Evolutionary conservation across 768 basidiomycete genomes (phyloP), one percentile per base, ranked within the genome.

Genomic region (Boletus coccyginus): DNA sequence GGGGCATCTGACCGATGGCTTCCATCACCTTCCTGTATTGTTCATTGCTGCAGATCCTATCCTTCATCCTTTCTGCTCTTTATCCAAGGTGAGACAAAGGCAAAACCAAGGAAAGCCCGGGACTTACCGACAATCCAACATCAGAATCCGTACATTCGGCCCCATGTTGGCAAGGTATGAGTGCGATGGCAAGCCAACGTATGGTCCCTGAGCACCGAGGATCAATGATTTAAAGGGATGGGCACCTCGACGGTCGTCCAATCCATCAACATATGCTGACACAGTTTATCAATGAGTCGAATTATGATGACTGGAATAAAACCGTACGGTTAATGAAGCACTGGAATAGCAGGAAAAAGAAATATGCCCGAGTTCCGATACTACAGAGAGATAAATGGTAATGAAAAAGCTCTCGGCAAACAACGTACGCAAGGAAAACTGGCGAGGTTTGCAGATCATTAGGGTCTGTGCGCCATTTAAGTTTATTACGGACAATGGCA

Each of bases 311-410:
- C n/a, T 40, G 54, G 44, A 33, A 47, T 19, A 21, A 55, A 31
- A 14, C 50, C 81, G 51, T 62, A 90, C 90, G 82, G 59, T 88
- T 87, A 63, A 90, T 84, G 70, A 95, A 95, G 62, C 90, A 92
- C 63, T 99, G 96, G 78, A 99, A 98, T 1, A 99, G 78, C 21
- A 96, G 77, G 74, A 86, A 99, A 77, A 86, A 95, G 70, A 95
- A 95, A 73, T 94, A 97, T 21, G 87, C 92, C 61, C 90, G 77
- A 1, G 84, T 73, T 7, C 95, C 96, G 52, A 98, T 90, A 9
- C 88, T 92, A 56, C 44, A 21, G 5, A 32, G 3, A 35, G n/a
- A 27, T 56, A 0, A 60, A 35, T 52, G 11, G 4, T 6, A 27
- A 31, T 14, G 19, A 11, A 49, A 19, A 41, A 12, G 13, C 5